Base-by-base conservation (phyloP, 305 asterid genomes). In the Salvia sclarea region DNA sequence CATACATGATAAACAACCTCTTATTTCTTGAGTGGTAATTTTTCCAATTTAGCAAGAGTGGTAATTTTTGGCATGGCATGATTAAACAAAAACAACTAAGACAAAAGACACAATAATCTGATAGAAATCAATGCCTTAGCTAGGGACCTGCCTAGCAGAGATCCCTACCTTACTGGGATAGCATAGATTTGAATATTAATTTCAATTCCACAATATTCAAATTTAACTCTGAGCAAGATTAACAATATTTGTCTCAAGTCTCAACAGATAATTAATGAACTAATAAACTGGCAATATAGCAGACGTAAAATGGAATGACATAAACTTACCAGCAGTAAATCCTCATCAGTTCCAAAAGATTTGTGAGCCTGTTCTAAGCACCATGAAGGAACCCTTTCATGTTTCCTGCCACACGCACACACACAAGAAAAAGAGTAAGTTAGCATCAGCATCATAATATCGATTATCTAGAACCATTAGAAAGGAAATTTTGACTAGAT, bases 311-410 rank as follows among this genome's bases (percentile, higher is more conserved):
- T 12, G 18, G 28, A 14, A 68, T 3, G 18, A 28, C 12, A 61
- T 17, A 41, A 40, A 10, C 30, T 81, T 86, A 92, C 98, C 97
- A 92, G 85, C 41, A 93, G 85, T 78, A 93, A 87, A 83, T 93
- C 98, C 74, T 93, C 98, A 80, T 93, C 98, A 6, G 97, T 93
- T 37, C 98, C 98, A 71, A 91, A 93, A 64, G 97, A 78, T 77
- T 87, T 93, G 61, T 87, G 95, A 22, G 98, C 95, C 74, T 81
- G 86, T 53, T 91, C 96, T 50, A 93, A 75, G 81, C 91, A 85
- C 82, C 83, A 70, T 18, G 90, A 84, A 35, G 82, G 68, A 74
- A 90, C 78, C 78, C 79, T 83, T 84, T 86, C 97, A 10, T 76
- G 80, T 70, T 85, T 83, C 84, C 98, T 93, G 83, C 68, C 20